phyloP scores from a whole-genome alignment of 495 filamentous ascomycete species.

The Thermothielavioides terrestris region DNA sequence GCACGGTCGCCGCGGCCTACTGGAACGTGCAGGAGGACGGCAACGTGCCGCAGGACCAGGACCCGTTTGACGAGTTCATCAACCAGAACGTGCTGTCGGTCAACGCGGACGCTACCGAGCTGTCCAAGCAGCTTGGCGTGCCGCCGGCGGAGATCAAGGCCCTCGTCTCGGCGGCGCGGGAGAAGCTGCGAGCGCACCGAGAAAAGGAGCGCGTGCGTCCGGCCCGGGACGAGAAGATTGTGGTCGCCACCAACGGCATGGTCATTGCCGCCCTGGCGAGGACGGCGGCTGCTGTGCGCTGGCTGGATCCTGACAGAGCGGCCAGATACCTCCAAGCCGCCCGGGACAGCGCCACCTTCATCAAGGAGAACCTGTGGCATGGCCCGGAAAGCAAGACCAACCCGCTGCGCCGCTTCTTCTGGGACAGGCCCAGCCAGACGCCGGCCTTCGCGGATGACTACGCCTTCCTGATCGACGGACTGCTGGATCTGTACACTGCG shows the following conservation, averaged over 20 bases:
- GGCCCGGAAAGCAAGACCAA: conserved; percentile 35
- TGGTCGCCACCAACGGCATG: conserved; percentile 81
- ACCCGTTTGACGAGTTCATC: conserved; percentile 89
- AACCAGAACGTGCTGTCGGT: conserved; percentile 58
- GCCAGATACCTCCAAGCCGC: conserved; percentile 56
- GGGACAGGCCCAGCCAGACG: conserved; percentile 59
- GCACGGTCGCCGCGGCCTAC: conserved; percentile 68
- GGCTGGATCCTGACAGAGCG: conserved; percentile 47
- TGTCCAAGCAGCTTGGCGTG: conserved; percentile 73
- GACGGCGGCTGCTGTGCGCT: conserved; percentile 55
- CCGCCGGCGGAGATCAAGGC: conserved; percentile 60
- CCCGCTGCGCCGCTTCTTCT: conserved; percentile 66
- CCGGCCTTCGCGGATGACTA: conserved; percentile 91
- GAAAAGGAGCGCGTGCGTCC: conserved; percentile 70
- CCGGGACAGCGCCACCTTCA: conserved; percentile 61
- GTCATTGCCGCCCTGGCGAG: conserved; percentile 77
- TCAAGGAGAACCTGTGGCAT: conserved; percentile 71
- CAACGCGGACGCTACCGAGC: conserved; percentile 45
- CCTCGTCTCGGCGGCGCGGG: conserved; percentile 59
- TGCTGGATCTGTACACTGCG: conserved; percentile 81
- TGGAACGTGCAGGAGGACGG: conserved; percentile 83
- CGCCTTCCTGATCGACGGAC: conserved; percentile 75
- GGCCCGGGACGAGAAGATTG: conserved; percentile 84
- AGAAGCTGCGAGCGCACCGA: conserved; percentile 64
- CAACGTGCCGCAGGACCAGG: conserved; percentile 75